A percentile compares a stretch with the other conserved stretches of the same genome.
Evolutionary conservation across 2,329 filamentous ascomycete species (phyloP).

Genomic region (Cytospora piceicola): DNA sequence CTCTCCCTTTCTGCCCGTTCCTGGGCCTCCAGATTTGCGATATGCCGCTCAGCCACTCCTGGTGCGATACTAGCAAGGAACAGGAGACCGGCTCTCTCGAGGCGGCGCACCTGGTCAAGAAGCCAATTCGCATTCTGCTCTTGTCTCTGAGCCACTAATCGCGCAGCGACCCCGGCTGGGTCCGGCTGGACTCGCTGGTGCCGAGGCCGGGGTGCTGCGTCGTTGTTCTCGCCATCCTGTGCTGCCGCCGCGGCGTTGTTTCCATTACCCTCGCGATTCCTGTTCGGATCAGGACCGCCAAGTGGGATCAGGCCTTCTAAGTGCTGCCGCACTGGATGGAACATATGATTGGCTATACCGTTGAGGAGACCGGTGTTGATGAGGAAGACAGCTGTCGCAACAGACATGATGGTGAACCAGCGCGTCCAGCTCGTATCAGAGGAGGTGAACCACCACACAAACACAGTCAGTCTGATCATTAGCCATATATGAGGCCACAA

Average conservation of each 20-base stretch:
- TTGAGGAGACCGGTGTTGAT: conserved; percentile 63
- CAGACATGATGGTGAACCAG: conserved; percentile 58
- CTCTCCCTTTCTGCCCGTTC: conserved; percentile 50
- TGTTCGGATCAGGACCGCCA: conserved; percentile 42
- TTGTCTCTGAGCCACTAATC: conserved; percentile 54
- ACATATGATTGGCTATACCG: conserved; percentile 56
- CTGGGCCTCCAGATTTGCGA: conserved; percentile 60
- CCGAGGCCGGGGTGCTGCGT: conserved; percentile 36
- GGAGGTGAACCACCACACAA: conserved; percentile 68
- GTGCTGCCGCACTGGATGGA: conserved; percentile 61
- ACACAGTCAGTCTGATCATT: conserved; percentile 58
- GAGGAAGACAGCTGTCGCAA: conserved; percentile 61
- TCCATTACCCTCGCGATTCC: conserved; percentile 24
- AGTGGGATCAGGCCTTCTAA: conserved; percentile 63
- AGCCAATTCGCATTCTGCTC: conserved; percentile 54
- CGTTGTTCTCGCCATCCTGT: conserved; percentile 35
- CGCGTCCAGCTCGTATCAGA: conserved; percentile 62
- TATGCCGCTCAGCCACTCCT: conserved; percentile 67
- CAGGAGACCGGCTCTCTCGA: conserved; percentile 64
- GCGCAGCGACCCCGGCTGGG: conserved; percentile 57
- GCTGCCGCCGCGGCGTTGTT: conserved; percentile 32
- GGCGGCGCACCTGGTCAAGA: conserved; percentile 53
- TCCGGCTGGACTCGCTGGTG: conserved; percentile 42
- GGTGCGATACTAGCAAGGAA: conserved; percentile 70
- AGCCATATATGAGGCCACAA: conserved; percentile 68